phyloP scores from a whole-genome alignment of 1,284 basidiomycete genomes.

The Leccinum griseonigrum region DNA sequence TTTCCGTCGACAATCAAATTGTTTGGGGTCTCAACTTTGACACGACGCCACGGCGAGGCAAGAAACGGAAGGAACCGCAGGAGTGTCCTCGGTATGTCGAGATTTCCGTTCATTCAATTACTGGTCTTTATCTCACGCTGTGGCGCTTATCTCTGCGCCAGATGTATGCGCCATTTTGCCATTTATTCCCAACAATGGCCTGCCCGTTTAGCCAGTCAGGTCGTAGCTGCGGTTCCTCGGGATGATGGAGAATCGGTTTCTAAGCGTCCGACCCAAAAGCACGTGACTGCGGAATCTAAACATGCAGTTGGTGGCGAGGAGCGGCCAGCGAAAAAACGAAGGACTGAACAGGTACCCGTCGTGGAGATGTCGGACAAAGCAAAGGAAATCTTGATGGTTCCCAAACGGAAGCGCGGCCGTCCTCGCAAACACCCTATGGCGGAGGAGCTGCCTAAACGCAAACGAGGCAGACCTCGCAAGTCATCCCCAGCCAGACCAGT shows the following conservation, averaged over 20 bases:
- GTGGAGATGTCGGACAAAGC: slow-evolving; percentile 40
- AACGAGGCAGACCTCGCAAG: slow-evolving; percentile 36
- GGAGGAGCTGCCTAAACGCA: slow-evolving; percentile 36
- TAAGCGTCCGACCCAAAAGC: slow-evolving; percentile 48
- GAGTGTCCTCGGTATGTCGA: slow-evolving; percentile 68
- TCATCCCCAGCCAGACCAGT: slow-evolving; percentile 20
- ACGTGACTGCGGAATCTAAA: slow-evolving; percentile 52
- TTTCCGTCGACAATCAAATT: slow-evolving; percentile 66
- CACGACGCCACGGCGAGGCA: slow-evolving; percentile 41
- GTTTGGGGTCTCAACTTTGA: slow-evolving; percentile 66
- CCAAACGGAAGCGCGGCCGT: slow-evolving; percentile 36
- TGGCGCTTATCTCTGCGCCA: slow-evolving; percentile 29
- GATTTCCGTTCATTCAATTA: slow-evolving; percentile 17
- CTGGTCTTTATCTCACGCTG: slow-evolving; percentile 19
- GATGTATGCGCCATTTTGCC: slow-evolving; percentile 72
- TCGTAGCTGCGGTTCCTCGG: slow-evolving; percentile 44
- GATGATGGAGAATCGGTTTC: slow-evolving; percentile 47
- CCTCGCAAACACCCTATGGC: slow-evolving; percentile 35
- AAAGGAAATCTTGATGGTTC: slow-evolving; percentile 31
- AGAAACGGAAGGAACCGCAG: slow-evolving; percentile 57
- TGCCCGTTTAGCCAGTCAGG: slow-evolving; percentile 51
- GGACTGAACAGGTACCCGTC: slow-evolving; percentile 34
- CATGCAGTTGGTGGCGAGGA: slow-evolving; percentile 45
- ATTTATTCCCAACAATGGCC: slow-evolving; percentile 75
- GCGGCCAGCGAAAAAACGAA: slow-evolving; percentile 44